Percentiles rank a stretch among this genome's conserved stretches.
These are phyloP conservation scores for Phytophthora vignae DNA, from an alignment of 352 stramenopile genomes.

Conservation along the genomic window DNA sequence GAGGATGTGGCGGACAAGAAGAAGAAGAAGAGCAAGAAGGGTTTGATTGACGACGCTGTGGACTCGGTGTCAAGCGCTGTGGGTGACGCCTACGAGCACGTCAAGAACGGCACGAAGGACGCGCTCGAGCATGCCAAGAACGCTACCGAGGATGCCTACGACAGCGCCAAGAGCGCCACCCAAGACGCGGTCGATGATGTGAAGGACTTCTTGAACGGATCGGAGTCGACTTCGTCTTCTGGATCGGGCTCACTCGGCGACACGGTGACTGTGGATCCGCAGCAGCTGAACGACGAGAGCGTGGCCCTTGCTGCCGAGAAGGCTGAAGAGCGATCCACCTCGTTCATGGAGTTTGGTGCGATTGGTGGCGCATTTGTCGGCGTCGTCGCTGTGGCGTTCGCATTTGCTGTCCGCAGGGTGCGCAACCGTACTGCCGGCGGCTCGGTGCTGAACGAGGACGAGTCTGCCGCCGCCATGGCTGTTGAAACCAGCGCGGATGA, in stretches of 20 bases:
- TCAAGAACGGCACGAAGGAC: slow-evolving; percentile 29
- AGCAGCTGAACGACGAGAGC: slow-evolving; percentile 39
- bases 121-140: slow-evolving; percentile 37
- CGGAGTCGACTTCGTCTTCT: slow-evolving; percentile 26
- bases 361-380: slow-evolving; percentile 39
- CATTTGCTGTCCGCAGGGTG: slow-evolving; percentile 36
- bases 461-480: slow-evolving; percentile 47
- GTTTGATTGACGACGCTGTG: slow-evolving; percentile 29
- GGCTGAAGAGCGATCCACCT: slow-evolving; percentile 29
- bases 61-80: slow-evolving; percentile 37
- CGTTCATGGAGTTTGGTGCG: slow-evolving; percentile 36
- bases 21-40: slow-evolving; percentile 30
- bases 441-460: slow-evolving; percentile 46
- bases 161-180: slow-evolving; percentile 39
- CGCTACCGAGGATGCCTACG: slow-evolving; percentile 31
- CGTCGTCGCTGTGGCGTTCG: slow-evolving; percentile 38
- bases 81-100: slow-evolving; percentile 32
- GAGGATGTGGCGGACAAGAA: slow-evolving; percentile 35
- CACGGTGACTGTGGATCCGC: slow-evolving; percentile 28
- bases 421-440: slow-evolving; percentile 22
- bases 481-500: slow-evolving; percentile 43
- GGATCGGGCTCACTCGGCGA: slow-evolving; percentile 28
- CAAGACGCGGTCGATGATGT: slow-evolving; percentile 26
- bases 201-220: slow-evolving; percentile 37
- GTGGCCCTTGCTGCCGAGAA: slow-evolving; percentile 35